phyloP scores from a whole-genome alignment of 148 eudicot species.

The Fagopyrum esculentum region DNA sequence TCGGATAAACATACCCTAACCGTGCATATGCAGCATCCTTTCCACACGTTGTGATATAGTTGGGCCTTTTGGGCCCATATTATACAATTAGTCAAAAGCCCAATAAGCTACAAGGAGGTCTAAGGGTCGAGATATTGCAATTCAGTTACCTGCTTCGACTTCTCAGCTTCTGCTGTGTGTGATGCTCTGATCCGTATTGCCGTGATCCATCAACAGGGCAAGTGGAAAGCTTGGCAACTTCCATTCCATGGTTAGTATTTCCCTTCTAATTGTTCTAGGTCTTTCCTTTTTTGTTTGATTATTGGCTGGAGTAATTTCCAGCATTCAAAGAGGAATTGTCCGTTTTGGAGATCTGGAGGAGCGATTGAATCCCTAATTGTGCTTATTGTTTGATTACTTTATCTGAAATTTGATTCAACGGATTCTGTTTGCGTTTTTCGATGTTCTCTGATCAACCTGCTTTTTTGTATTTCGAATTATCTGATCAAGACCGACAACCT shows the following conservation, averaged over 20 bases:
- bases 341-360: not conserved
- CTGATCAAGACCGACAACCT: not conserved
- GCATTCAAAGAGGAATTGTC: not conserved
- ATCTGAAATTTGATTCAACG: not conserved
- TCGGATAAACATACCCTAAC: too few relatives aligned
- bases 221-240: not conserved
- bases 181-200: too few relatives aligned
- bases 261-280: not conserved
- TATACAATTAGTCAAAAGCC: not conserved
- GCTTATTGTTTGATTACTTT: not conserved
- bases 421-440: not conserved
- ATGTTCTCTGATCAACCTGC: not conserved
- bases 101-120: not conserved
- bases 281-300: not conserved
- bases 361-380: not conserved
- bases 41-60: too few relatives aligned
- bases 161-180: not conserved
- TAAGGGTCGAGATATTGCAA: not conserved
- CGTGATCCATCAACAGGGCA: not conserved
- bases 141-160: not conserved
- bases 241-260: not conserved
- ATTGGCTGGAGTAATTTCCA: not conserved
- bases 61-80: not conserved
- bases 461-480: not conserved
- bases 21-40: too few relatives aligned